Conservation (phyloP, 192 early-diverging fungal species). For the Phlyctochytrium planicorne region DNA sequence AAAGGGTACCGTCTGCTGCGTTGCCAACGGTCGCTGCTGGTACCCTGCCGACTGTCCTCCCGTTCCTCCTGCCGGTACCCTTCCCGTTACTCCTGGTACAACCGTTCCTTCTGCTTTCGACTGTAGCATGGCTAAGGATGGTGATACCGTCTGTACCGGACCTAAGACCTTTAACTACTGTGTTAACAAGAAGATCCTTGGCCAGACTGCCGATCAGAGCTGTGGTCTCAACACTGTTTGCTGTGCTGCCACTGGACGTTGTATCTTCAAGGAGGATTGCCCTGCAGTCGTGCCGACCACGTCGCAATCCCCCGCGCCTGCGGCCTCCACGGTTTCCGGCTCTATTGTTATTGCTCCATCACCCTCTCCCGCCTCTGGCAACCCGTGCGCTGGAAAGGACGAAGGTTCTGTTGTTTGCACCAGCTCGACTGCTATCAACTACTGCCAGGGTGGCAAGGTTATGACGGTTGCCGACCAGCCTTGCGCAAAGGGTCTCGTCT, state of each 20-base stretch:
- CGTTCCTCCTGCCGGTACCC: slow-evolving; percentile 5
- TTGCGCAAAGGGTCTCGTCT: slow-evolving; percentile 11
- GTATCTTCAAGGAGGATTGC: not conserved
- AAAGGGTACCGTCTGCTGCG: slow-evolving; percentile 21
- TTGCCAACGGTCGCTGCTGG: not conserved
- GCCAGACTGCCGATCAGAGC: not conserved
- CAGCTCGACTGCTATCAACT: slow-evolving; percentile 1
- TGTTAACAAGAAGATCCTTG: slow-evolving; percentile 13
- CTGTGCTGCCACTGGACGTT: slow-evolving; percentile 14
- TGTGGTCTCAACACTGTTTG: not conserved
- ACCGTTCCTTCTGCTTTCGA: not conserved
- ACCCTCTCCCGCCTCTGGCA: not conserved
- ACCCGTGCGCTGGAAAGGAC: not conserved
- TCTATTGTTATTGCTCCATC: not conserved
- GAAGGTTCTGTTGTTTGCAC: not conserved
- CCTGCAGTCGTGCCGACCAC: not conserved
- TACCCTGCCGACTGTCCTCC: not conserved
- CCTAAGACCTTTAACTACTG: slow-evolving; percentile 20
- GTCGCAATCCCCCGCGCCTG: not conserved
- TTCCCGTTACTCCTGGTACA: not conserved
- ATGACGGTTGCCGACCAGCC: not conserved
- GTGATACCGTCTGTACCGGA: slow-evolving; percentile 15
- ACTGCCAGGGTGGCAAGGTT: not conserved
- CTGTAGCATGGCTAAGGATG: not conserved
- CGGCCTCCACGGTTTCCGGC: not conserved